Percentiles rank a stretch among this genome's conserved stretches.
These are phyloP conservation scores for Colletotrichum tanaceti DNA, from an alignment of 2,329 filamentous ascomycete species.

Conservation along the genomic window DNA sequence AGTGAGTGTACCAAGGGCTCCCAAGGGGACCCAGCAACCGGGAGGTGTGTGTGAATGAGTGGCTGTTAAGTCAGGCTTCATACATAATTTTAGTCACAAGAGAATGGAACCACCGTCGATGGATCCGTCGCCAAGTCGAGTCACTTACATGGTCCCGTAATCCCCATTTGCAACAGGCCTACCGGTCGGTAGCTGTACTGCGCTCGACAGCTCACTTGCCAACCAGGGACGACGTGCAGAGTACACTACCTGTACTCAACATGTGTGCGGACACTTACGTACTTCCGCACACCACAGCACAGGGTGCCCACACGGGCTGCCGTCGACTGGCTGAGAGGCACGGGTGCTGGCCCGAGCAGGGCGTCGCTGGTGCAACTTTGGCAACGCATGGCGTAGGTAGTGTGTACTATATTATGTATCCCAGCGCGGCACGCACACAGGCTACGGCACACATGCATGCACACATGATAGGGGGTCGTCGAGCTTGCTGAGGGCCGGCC, in stretches of 20 bases:
- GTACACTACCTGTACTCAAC: no score
- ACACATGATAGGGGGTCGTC: background rate
- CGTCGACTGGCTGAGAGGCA: conserved; percentile 17
- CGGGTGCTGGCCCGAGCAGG: conserved; percentile 14
- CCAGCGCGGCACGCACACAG: background rate
- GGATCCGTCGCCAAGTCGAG: conserved; percentile 13
- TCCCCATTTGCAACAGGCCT: conserved; percentile 4
- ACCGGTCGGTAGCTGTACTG: no score
- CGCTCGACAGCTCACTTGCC: no score
- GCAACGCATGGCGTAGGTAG: conserved; percentile 18
- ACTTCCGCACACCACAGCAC: background rate
- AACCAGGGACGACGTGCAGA: no score
- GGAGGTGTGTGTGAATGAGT: background rate
- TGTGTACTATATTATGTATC: no score
- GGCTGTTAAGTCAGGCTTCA: no score
- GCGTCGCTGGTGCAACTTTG: background rate
- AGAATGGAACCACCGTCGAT: conserved; percentile 13
- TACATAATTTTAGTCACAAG: no score
- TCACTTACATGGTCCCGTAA: background rate
- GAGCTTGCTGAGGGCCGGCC: conserved; percentile 13
- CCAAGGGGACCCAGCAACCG: conserved; percentile 9
- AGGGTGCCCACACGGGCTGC: background rate
- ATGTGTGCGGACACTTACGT: no score
- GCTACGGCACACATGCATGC: no score
- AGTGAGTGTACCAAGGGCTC: background rate